Percentiles rank a stretch among this genome's conserved stretches.
These are phyloP conservation scores for Psilocybe sp. DNA, from an alignment of 768 basidiomycete species.

Conservation along the genomic window DNA sequence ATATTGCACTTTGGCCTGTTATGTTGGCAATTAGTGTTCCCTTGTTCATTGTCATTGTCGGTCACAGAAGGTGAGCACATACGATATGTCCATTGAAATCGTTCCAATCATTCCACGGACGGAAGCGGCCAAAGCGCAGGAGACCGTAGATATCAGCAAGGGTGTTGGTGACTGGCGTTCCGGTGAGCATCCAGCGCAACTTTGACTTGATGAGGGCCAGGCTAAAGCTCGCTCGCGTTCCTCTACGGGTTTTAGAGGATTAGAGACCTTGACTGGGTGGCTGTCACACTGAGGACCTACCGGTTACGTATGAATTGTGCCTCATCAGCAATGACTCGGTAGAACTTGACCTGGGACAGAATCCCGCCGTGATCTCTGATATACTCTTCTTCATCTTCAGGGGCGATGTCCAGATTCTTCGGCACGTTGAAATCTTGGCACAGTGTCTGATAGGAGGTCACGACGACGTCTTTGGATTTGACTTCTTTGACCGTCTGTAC, in stretches of 20 bases:
- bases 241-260: constrained; percentile 25
- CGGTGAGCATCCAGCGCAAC: constrained; percentile 79
- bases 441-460: constrained; percentile 80
- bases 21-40: background rate
- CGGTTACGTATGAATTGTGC: constrained; percentile 75
- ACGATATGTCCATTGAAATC: constrained; percentile 61
- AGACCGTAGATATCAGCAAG: constrained; percentile 70
- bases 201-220: constrained; percentile 59
- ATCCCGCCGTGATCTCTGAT: constrained; percentile 54
- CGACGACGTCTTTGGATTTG: constrained; percentile 57
- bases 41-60: no score
- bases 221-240: constrained; percentile 55
- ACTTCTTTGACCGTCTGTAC: constrained; percentile 32
- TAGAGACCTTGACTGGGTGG: no score
- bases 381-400: constrained; percentile 46
- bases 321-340: constrained; percentile 74
- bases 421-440: constrained; percentile 56
- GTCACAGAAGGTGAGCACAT: constrained; percentile 14
- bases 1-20: constrained; percentile 50
- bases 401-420: constrained; percentile 40
- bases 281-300: no score
- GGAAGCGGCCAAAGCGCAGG: constrained; percentile 64
- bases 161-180: constrained; percentile 73
- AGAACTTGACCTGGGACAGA: constrained; percentile 60
- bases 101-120: constrained; percentile 73